Conservation (phyloP, 2,329 filamentous ascomycete genomes). For the Magnaporthiopsis rhizophila region DNA sequence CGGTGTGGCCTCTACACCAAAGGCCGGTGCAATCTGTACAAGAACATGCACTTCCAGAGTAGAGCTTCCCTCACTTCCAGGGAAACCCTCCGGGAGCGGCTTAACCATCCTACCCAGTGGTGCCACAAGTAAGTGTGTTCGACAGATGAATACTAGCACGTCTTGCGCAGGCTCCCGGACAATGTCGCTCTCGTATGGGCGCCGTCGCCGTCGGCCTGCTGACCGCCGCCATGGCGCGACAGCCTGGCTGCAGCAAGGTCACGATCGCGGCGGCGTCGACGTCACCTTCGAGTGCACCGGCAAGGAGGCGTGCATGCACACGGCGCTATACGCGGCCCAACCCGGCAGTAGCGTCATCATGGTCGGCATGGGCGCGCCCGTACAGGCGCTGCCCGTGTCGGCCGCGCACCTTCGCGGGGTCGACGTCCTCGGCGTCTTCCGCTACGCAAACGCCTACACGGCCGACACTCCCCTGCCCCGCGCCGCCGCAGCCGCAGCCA, state of each 20-base stretch:
- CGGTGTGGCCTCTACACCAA: constrained; percentile 22
- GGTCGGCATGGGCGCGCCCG: constrained; percentile 49
- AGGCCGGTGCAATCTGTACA: constrained; percentile 36
- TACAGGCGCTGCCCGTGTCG: constrained; percentile 46
- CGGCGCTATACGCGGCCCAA: constrained; percentile 55
- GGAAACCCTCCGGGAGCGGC: constrained; percentile 24
- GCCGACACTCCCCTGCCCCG: constrained; percentile 37
- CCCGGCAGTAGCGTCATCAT: constrained; percentile 46
- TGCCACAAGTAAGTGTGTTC: constrained; percentile 16
- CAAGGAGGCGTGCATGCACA: constrained; percentile 67
- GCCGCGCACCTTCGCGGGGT: constrained; percentile 40
- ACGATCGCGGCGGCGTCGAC: constrained; percentile 20
- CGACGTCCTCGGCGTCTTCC: constrained; percentile 45
- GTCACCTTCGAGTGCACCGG: constrained; percentile 62
- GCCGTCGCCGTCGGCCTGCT: constrained; percentile 51
- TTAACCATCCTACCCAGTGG: constrained; percentile 24
- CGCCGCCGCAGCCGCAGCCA: constrained; percentile 15
- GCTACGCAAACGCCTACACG: constrained; percentile 34
- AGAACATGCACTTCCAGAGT: constrained; percentile 24
- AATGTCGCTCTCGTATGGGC: constrained; percentile 32
- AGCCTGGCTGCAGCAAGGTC: constrained; percentile 41
- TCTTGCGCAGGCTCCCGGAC: constrained; percentile 32
- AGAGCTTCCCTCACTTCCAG: constrained; percentile 22
- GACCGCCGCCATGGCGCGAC: constrained; percentile 56
- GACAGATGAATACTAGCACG: no score